Conservation (phyloP, 176 grass and related monocot species). For the Eragrostis nindensis region DNA sequence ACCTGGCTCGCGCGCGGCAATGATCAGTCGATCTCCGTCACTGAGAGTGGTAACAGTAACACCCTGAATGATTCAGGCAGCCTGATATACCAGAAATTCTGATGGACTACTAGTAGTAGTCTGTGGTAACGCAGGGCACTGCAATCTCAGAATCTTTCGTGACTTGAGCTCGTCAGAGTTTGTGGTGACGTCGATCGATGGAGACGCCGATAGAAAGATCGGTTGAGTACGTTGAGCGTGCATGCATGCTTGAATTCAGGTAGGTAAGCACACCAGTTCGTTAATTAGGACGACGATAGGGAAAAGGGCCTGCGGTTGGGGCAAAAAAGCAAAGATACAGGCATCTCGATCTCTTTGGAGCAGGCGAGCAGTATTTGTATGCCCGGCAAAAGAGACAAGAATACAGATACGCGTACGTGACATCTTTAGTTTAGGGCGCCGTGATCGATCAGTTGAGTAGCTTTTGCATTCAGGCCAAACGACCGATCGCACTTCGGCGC, state of each 20-base stretch:
- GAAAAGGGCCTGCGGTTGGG: not conserved
- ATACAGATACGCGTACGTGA: not conserved
- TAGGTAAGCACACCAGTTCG: not conserved
- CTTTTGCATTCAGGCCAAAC: not conserved
- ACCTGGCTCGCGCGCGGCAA: not conserved
- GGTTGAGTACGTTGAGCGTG: not conserved
- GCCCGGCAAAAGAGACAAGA: not conserved
- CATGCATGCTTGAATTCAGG: not conserved
- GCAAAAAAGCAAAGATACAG: not conserved
- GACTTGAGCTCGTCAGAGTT: too few species aligned
- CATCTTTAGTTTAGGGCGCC: not conserved
- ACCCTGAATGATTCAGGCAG: not conserved
- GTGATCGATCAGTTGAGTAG: not conserved
- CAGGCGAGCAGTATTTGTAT: too few species aligned
- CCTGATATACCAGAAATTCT: not conserved
- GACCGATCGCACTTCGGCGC: not conserved
- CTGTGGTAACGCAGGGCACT: too few species aligned
- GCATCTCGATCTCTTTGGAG: not conserved
- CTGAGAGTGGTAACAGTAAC: not conserved
- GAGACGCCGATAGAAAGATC: slow-evolving; percentile 10
- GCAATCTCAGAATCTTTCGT: too few species aligned
- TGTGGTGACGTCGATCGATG: not conserved
- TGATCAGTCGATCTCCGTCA: not conserved
- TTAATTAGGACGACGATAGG: not conserved
- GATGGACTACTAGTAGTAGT: too few species aligned